Evolutionary conservation across 2,329 filamentous ascomycete genomes (phyloP).

Genomic region (Fusarium subtropicale): DNA sequence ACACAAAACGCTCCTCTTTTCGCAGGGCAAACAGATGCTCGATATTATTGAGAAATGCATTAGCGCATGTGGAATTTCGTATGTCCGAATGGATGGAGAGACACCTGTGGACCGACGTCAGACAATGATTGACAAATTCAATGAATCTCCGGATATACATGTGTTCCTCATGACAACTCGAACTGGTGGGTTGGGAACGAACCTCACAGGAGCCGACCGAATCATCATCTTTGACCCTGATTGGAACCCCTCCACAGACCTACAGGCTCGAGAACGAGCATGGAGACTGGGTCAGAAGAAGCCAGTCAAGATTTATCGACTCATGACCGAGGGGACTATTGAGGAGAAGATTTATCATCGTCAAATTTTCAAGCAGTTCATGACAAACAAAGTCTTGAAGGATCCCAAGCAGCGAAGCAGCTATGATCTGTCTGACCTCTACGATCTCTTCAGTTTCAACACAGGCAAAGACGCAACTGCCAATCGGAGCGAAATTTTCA

Average conservation of each 20-base stretch:
- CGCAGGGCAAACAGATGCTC: slow-evolving; percentile 94
- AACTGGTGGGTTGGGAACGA: slow-evolving; percentile 92
- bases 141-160: slow-evolving; percentile 80
- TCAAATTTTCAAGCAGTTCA: slow-evolving; percentile 98
- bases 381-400: slow-evolving; percentile 94
- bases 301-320: slow-evolving; percentile 93
- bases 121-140: slow-evolving; percentile 91
- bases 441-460: slow-evolving; percentile 84
- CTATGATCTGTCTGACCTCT: slow-evolving; percentile 88
- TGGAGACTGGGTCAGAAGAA: slow-evolving; percentile 96
- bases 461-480: slow-evolving; percentile 68
- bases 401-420: slow-evolving; percentile 94
- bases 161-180: slow-evolving; percentile 96
- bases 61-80: slow-evolving; percentile 75
- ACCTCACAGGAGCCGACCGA: slow-evolving; percentile 92
- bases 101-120: slow-evolving; percentile 92
- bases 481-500: slow-evolving; percentile 87
- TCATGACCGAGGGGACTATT: slow-evolving; percentile 98
- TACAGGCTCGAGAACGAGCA: slow-evolving; percentile 93
- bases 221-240: slow-evolving; percentile 99
- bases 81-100: slow-evolving; percentile 91
- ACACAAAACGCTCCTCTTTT: slow-evolving; percentile 93
- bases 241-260: slow-evolving; percentile 97
- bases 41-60: slow-evolving; percentile 92
- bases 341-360: slow-evolving; percentile 99